Evolutionary conservation across 164 flowering plant species (phyloP), one percentile per base, ranked within the genome.

Genomic region (Vitis rupestris): DNA sequence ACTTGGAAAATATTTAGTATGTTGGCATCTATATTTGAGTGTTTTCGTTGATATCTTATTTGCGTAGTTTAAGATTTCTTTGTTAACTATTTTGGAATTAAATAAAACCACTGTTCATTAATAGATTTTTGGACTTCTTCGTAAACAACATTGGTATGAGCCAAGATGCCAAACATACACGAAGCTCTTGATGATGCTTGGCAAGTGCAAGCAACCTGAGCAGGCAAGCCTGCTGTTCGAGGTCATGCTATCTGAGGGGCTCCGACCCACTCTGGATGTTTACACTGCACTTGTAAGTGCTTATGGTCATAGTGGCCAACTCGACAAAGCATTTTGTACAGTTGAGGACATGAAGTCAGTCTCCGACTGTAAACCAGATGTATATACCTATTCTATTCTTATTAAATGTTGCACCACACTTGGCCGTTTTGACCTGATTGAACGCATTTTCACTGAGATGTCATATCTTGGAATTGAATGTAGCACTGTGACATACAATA

Each of bases 121-220:
- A 9, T 59, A 92, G 97, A 89, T 87, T 64, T 94, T 94, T 71
- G 83, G 65, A 48, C 88, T 90, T 71, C 91, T 94, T 31, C 90
- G 94, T 11, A 83, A 86, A 76, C 98, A 94, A 67, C 88, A 83
- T 10, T 94, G 98, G 98, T 94, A 92, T 60, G 74, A 79, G 70
- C 92, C 99, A 48, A 84, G 88, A 80, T 72, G 85, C 78, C 90
- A 84, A 78, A 92, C 97, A 51, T 92, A 94, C 77, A 82, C 92
- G 8, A 92, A 86, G 76, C 79, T 92, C 10, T 65, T 94, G 74
- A 82, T 80, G 80, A 89, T 94, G 93, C 90, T 94, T 53, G 95
- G 95, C 58, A 93, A 86, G 75, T 90, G 92, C 81, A 80, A 55
- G 73, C 91, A 85, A 70, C 83, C 90, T 30, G 80, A 77, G 65